phyloP scores from a whole-genome alignment of 345 rosid species.

The Gossypium sturtianum region DNA sequence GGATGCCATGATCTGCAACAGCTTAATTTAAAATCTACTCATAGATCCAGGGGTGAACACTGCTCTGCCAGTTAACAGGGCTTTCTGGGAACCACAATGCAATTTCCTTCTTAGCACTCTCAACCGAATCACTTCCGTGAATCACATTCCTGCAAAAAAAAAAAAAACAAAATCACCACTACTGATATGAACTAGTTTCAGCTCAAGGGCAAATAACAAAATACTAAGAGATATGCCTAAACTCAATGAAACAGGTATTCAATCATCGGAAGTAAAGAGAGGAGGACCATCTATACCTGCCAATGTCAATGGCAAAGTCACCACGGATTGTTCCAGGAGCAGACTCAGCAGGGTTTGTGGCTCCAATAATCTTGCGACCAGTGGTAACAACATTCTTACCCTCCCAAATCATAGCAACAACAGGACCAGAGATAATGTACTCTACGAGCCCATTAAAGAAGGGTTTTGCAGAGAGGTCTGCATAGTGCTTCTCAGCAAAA shows the following conservation, averaged over 20 bases:
- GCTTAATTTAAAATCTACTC: slow-evolving; percentile 32
- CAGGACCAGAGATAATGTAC: slow-evolving; percentile 91
- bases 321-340: slow-evolving; percentile 98
- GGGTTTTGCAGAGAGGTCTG: slow-evolving; percentile 73
- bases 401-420: slow-evolving; percentile 97
- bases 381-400: slow-evolving; percentile 84
- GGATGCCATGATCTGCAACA: neutral
- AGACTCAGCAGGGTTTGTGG: slow-evolving; percentile 88
- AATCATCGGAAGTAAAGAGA: no score
- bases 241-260: no score
- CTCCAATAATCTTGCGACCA: slow-evolving; percentile 87
- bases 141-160: slow-evolving; percentile 61
- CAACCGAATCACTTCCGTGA: slow-evolving; percentile 84
- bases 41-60: slow-evolving; percentile 77
- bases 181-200: neutral
- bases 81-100: slow-evolving; percentile 92
- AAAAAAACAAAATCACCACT: neutral
- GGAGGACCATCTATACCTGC: slow-evolving; percentile 39
- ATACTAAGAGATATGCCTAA: neutral
- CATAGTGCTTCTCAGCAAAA: slow-evolving; percentile 88
- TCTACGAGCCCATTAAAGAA: slow-evolving; percentile 88
- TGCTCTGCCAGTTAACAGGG: slow-evolving; percentile 74
- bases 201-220: neutral
- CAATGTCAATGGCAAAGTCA: slow-evolving; percentile 78
- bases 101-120: slow-evolving; percentile 80